Conservation (phyloP, 139 green algal genomes). For the Micractinium conductrix region DNA sequence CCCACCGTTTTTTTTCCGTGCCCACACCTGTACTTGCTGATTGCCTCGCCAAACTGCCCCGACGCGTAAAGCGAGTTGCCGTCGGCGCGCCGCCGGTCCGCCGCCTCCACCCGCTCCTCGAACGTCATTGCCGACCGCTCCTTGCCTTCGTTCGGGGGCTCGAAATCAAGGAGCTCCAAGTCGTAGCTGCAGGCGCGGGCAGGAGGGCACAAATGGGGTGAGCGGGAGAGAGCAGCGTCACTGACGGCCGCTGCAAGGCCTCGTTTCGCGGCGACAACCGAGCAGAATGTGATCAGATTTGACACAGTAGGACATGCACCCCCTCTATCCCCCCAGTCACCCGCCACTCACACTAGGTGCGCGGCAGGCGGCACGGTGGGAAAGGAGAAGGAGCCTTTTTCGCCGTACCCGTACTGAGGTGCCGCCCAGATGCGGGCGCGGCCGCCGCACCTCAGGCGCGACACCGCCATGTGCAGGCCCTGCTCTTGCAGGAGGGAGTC, state of each 20-base stretch:
- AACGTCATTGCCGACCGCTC: slow-evolving; percentile 37
- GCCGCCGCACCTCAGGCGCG: slow-evolving; percentile 74
- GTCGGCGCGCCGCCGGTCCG: slow-evolving; percentile 64
- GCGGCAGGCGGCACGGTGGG: slow-evolving; percentile 73
- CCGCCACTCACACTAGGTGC: slow-evolving; percentile 44
- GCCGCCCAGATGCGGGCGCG: slow-evolving; percentile 55
- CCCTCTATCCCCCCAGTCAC: not conserved
- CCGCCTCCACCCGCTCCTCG: slow-evolving; percentile 69
- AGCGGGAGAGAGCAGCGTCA: not conserved
- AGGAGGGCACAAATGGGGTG: not conserved
- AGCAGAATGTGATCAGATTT: not conserved
- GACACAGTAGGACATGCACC: not conserved
- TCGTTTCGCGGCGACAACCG: too few relatives aligned
- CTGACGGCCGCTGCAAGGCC: too few relatives aligned
- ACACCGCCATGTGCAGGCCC: slow-evolving; percentile 70
- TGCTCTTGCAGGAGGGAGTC: slow-evolving; percentile 46
- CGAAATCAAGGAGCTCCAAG: slow-evolving; percentile 75
- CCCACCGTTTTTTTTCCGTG: too few relatives aligned
- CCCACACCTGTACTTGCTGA: slow-evolving; percentile 65
- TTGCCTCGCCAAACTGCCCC: slow-evolving; percentile 52
- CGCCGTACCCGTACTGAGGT: slow-evolving; percentile 57
- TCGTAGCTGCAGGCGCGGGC: slow-evolving; percentile 27
- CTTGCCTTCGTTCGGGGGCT: slow-evolving; percentile 52
- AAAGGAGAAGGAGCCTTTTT: slow-evolving; percentile 82
- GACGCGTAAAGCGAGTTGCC: slow-evolving; percentile 75